Conservation (phyloP, 495 filamentous ascomycete genomes). For the Neurospora intermedia region DNA sequence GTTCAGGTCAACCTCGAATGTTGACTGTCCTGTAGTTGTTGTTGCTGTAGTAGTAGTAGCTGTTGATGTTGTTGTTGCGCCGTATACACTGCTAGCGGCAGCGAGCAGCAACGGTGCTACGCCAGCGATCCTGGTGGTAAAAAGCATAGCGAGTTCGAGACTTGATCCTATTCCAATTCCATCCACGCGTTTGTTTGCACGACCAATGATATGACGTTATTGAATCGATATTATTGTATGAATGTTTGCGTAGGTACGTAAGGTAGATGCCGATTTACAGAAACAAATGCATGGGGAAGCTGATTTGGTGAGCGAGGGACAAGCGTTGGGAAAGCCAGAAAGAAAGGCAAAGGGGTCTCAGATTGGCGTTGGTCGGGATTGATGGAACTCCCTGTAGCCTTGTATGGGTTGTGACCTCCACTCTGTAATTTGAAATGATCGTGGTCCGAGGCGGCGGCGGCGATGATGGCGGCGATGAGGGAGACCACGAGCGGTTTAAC, state of each 20-base stretch:
- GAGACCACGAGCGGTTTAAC: neutral
- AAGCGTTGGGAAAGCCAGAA: neutral
- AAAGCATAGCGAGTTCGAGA: neutral
- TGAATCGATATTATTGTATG: neutral
- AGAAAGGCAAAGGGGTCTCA: neutral
- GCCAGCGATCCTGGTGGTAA: neutral
- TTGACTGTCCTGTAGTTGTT: neutral
- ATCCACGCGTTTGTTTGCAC: neutral
- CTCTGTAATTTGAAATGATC: neutral
- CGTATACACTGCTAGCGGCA: neutral
- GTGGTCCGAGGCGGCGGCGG: neutral
- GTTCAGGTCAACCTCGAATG: constrained; percentile 11
- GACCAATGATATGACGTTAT: neutral
- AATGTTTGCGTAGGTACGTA: neutral
- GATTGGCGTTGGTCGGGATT: neutral
- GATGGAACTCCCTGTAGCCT: neutral
- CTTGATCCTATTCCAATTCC: neutral
- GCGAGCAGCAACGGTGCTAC: neutral
- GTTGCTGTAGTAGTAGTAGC: too few species aligned
- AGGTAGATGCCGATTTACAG: neutral
- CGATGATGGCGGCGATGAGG: neutral
- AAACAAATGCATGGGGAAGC: neutral
- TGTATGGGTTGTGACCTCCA: neutral
- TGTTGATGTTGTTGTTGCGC: neutral
- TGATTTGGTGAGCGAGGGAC: neutral